Evolutionary conservation across 768 basidiomycete species (phyloP).

Genomic region (Neoboletus brunneissimus): DNA sequence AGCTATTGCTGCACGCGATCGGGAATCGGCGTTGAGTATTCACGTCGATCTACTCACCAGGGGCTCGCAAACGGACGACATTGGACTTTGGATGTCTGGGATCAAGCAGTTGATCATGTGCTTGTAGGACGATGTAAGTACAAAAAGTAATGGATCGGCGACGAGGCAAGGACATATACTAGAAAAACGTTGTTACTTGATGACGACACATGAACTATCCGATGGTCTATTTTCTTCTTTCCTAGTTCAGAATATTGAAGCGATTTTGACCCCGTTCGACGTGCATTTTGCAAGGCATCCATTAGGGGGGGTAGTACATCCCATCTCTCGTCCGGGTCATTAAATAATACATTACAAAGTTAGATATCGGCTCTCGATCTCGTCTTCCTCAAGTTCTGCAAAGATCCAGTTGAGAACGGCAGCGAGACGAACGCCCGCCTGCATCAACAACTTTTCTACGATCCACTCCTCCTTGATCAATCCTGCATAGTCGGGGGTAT

Average conservation of each 20-base stretch:
- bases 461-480: conserved; percentile 63
- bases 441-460: conserved; percentile 78
- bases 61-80: conserved; percentile 78
- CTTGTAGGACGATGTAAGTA: conserved; percentile 36
- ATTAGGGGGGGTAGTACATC: not conserved
- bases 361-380: not conserved
- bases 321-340: not conserved
- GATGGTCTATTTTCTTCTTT: not conserved
- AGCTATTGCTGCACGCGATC: conserved; percentile 85
- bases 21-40: conserved; percentile 71
- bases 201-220: not conserved
- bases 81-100: conserved; percentile 84
- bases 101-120: conserved; percentile 84
- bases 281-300: not conserved
- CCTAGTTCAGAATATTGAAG: not conserved
- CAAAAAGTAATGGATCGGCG: not conserved
- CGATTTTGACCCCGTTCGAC: not conserved
- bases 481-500: conserved; percentile 78
- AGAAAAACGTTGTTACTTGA: not conserved
- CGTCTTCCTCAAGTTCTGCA: conserved; percentile 11
- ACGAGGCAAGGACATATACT: not conserved
- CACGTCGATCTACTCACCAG: conserved; percentile 84
- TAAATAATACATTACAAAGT: conserved; percentile 1
- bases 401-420: conserved; percentile 79
- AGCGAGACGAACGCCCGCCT: conserved; percentile 82